Base-by-base conservation (phyloP, 2,329 filamentous ascomycete species). In the Periconia sp. region DNA sequence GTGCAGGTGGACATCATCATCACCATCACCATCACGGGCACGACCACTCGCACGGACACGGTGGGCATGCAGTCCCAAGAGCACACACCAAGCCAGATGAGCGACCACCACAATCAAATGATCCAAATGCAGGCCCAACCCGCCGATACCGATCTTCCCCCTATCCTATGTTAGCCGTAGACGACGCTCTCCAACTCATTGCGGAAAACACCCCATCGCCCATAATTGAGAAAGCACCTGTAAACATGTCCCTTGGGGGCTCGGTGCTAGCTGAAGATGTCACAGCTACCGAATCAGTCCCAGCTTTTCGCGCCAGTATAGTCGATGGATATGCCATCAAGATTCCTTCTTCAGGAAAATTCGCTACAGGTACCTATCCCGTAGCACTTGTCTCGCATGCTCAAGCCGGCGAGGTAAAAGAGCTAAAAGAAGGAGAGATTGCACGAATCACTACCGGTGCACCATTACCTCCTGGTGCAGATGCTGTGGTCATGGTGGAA, bases 401-500 rank as follows among this genome's bases (percentile, higher is more conserved):
- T 9, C 82, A 89, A 12, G 83, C 90, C 0, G 82, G 85, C 0
- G 82, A 87, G 21, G 80, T 81, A 11, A 75, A 82, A 23, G 70
- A 82, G 1, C 73, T 96, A 3, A 78, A 85, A 40, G 77, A 82
- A 23, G 91, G 92, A 0, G 80, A 91, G 52, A 86, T 97, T 39
- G 87, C 92, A 0, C 81, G 94, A 33, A 96, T 99, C 56, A 99
- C 94, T 0, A 99, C 94, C 0, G 94, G 94, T 0, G 94, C 94
- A 5, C 92, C 94, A 9, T 74, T 99, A 1, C 94, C 94, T 1
- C 85, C 85, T 0, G 90, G 92, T 1, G 90, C 94, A 2, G 95
- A 89, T 18, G 87, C 92, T 0, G 92, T 99, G 4, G 86, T 96
- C 33, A 97, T 95, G 90, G 94, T 99, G 0, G 94, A 99, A 72